phyloP scores from a whole-genome alignment of 371 early-diverging fungal genomes.

The Haplosporangium sp. region DNA sequence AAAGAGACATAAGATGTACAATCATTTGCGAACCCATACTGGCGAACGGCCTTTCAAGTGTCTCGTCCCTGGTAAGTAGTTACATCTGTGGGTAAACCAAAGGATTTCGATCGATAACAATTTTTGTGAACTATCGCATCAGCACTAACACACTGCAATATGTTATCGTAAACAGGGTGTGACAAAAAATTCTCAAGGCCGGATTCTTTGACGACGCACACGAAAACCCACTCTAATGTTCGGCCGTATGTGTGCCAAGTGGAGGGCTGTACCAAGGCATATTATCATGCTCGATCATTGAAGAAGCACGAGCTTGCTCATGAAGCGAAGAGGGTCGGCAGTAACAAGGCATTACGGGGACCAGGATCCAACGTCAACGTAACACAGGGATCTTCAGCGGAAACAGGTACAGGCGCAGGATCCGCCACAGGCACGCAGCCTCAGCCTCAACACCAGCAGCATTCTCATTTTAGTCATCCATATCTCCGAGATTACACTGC shows the following conservation, averaged over 20 bases:
- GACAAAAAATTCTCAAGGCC: constrained; percentile 86
- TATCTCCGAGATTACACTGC: constrained; percentile 27
- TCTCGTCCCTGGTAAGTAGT: constrained; percentile 43
- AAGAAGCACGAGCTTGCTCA: constrained; percentile 77
- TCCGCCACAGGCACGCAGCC: background rate
- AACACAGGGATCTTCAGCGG: background rate
- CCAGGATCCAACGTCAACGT: constrained; percentile 10
- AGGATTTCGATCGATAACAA: background rate
- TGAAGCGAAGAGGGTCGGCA: constrained; percentile 12
- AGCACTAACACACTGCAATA: too few species aligned
- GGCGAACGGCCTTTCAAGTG: constrained; percentile 79
- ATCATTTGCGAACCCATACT: constrained; percentile 89
- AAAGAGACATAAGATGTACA: constrained; percentile 89
- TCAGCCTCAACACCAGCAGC: constrained; percentile 18
- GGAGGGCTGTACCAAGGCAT: constrained; percentile 73
- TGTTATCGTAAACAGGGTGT: too few species aligned
- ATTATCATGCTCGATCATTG: constrained; percentile 81
- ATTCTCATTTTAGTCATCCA: constrained; percentile 24
- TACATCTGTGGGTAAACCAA: background rate
- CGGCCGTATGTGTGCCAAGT: constrained; percentile 72
- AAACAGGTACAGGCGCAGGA: background rate
- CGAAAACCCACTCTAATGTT: constrained; percentile 83
- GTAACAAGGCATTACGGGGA: constrained; percentile 19
- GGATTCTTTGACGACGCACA: constrained; percentile 88
- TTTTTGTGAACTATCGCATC: too few species aligned